Percentiles rank a stretch among this genome's conserved stretches.
These are phyloP conservation scores for Peronospora destructor DNA, from an alignment of 352 stramenopile genomes.

Conservation along the genomic window DNA sequence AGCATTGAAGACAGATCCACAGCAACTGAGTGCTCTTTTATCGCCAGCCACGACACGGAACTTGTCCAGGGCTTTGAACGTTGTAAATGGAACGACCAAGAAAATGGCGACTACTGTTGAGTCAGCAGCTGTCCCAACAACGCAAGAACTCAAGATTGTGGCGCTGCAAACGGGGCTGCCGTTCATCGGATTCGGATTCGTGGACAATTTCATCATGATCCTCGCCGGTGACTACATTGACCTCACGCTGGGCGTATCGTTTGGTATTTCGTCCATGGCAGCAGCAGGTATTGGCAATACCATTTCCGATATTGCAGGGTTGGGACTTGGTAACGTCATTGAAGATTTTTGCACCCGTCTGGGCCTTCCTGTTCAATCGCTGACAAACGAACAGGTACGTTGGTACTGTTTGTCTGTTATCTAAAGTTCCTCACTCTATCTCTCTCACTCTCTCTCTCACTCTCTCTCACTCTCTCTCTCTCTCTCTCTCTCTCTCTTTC, in stretches of 20 bases:
- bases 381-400: conserved; percentile 56
- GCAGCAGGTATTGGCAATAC: conserved; percentile 83
- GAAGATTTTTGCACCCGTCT: conserved; percentile 67
- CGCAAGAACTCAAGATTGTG: conserved; percentile 56
- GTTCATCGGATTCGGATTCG: conserved; percentile 96
- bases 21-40: conserved; percentile 36
- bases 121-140: conserved; percentile 19
- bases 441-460: not conserved
- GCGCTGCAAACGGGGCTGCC: conserved; percentile 74
- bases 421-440: not conserved
- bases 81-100: conserved; percentile 5
- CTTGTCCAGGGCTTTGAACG: conserved; percentile 39
- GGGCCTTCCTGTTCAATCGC: conserved; percentile 46
- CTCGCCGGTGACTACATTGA: conserved; percentile 85
- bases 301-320: conserved; percentile 60
- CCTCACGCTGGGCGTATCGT: conserved; percentile 63
- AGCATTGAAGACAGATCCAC: conserved; percentile 30
- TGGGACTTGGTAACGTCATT: conserved; percentile 74
- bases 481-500: conserved; percentile 1
- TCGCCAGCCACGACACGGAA: conserved; percentile 45
- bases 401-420: not conserved
- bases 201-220: conserved; percentile 96
- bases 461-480: conserved; percentile 3
- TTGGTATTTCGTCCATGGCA: conserved; percentile 86
- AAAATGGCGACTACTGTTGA: conserved; percentile 1